Percentiles rank a stretch among this genome's conserved stretches.
These are phyloP conservation scores for Platanus orientalis DNA, from an alignment of 164 flowering plant species.

Conservation along the genomic window DNA sequence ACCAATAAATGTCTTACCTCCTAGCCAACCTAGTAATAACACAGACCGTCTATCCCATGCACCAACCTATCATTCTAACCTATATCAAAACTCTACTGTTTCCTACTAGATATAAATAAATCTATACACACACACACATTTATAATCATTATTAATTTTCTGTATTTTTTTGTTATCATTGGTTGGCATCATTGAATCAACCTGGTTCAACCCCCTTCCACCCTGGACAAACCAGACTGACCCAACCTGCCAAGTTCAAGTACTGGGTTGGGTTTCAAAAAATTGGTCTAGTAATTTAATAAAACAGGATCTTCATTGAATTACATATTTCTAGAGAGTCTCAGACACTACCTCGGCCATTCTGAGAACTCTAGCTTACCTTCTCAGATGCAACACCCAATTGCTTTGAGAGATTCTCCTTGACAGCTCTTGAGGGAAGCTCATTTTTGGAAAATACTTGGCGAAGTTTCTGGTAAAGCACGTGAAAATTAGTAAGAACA, in stretches of 20 bases:
- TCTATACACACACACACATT: too few species aligned
- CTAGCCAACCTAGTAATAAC: too few species aligned
- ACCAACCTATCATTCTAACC: too few species aligned
- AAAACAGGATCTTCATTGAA: neutral
- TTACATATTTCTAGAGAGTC: neutral
- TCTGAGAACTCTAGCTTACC: conserved; percentile 38
- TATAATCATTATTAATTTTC: too few species aligned
- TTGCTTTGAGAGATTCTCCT: conserved; percentile 67
- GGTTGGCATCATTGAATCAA: too few species aligned
- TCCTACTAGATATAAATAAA: too few species aligned
- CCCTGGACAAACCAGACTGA: neutral
- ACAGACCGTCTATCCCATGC: too few species aligned
- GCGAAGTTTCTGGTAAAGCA: conserved; percentile 70
- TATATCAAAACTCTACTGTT: too few species aligned
- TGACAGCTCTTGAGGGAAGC: conserved; percentile 75
- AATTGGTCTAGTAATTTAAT: neutral
- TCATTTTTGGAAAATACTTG: conserved; percentile 81
- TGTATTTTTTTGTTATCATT: too few species aligned
- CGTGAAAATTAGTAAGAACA: conserved; percentile 6
- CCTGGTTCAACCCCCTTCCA: too few species aligned
- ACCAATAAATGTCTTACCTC: too few species aligned
- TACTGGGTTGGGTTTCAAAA: neutral
- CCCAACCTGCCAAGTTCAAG: neutral
- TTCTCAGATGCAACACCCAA: conserved; percentile 76
- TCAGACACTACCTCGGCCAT: too few species aligned